Conservation (phyloP, 2,329 filamentous ascomycete genomes). For the Xylaria sp. region DNA sequence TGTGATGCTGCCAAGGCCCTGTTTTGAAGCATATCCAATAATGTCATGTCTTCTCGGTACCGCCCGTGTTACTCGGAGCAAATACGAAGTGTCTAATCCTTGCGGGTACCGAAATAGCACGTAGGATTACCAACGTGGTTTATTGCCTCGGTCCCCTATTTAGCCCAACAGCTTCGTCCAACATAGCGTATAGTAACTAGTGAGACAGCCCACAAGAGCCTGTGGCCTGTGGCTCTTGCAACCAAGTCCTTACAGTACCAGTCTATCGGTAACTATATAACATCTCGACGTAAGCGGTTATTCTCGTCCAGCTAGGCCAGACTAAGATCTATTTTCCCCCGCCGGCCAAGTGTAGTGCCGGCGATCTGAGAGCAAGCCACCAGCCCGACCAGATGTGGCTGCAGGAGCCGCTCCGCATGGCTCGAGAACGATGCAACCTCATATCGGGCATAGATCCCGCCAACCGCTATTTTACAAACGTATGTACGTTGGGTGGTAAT, state of each 20-base stretch:
- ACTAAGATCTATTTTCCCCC: slow-evolving; percentile 25
- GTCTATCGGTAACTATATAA: slow-evolving; percentile 10
- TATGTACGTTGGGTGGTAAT: slow-evolving; percentile 6
- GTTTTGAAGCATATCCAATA: slow-evolving; percentile 29
- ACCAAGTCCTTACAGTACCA: not conserved
- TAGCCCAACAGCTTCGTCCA: slow-evolving; percentile 6
- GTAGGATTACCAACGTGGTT: slow-evolving; percentile 21
- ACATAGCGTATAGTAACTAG: slow-evolving; percentile 10
- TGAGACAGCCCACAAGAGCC: not conserved
- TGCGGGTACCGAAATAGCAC: slow-evolving; percentile 32
- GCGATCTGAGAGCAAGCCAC: slow-evolving; percentile 38
- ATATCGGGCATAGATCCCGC: slow-evolving; percentile 29
- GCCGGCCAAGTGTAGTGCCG: slow-evolving; percentile 29
- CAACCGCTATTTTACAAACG: slow-evolving; percentile 13
- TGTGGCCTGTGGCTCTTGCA: not conserved
- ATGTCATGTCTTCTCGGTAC: slow-evolving; percentile 26
- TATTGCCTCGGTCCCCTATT: slow-evolving; percentile 8
- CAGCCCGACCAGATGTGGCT: slow-evolving; percentile 38
- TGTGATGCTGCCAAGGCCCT: slow-evolving; percentile 31
- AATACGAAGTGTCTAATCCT: slow-evolving; percentile 33
- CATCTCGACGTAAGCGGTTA: not conserved
- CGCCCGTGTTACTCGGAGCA: slow-evolving; percentile 34
- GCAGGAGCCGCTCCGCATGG: slow-evolving; percentile 40
- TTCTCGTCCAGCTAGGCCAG: not conserved
- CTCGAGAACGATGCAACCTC: slow-evolving; percentile 38